Evolutionary conservation across 2,329 filamentous ascomycete species (phyloP), one percentile per base, ranked within the genome.

Genomic region (Anthostomella pinea): DNA sequence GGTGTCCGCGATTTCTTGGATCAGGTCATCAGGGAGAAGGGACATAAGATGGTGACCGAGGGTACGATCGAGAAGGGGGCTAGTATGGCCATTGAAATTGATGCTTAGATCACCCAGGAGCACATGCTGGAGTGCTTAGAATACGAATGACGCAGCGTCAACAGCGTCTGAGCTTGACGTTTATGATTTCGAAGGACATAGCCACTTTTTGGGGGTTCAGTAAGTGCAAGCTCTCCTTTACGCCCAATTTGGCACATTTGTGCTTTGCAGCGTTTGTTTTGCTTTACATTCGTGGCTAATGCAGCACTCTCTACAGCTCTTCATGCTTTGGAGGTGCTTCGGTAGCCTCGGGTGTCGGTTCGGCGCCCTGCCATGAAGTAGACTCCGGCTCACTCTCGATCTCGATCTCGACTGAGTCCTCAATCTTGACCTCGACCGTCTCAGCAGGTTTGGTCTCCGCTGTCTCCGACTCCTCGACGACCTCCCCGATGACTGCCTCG

Each of bases 1-100:
- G 84, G 90, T 59, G 81, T 97, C 24, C 77, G 87, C 46, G 75
- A 80, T 49, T 84, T 95, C 32, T 59, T 98, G 54, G 90, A 97
- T 61, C 72, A 73, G 6, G 83, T 94, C 10, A 82, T 97, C 29
- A 79, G 83, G 57, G 78, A 77, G 28, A 82, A 83, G 61, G 85
- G 85, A 3, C 70, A 66, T 41, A 73, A 72, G 58, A 78, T 87
- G 67, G 61, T 87, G 10, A 67, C 69, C 27, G 76, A 78, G 46
- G 74, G 73, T 1, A 65, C 67, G 4, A 67, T 74, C 16, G 69
- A 70, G 49, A 69, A 60, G 52, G 70, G 72, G 8, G 66, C 65
- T 35, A 62, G 64, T 8, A 63, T 75, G 58, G 67, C 63, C 8
- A 71, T 77, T 67, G 72, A 76, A 33, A 55, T 78, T 53, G 73